phyloP scores from a whole-genome alignment of 1,284 basidiomycete genomes.

The Porphyrellus sp. region DNA sequence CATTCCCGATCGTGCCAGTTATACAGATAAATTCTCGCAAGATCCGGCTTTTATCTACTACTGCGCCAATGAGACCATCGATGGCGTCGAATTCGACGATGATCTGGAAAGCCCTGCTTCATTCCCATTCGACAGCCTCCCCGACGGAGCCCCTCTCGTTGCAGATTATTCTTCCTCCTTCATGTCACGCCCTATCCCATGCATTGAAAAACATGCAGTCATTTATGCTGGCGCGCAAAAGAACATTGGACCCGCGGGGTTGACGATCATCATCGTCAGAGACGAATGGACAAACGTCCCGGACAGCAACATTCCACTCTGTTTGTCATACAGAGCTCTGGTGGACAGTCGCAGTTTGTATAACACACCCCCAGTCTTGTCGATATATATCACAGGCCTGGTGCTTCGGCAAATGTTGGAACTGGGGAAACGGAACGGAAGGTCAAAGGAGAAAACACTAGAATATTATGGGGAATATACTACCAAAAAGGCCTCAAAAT shows the following conservation, averaged over 20 bases:
- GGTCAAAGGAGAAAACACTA: slow-evolving; percentile 60
- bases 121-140: slow-evolving; percentile 86
- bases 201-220: slow-evolving; percentile 84
- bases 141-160: slow-evolving; percentile 72
- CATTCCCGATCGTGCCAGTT: slow-evolving; percentile 73
- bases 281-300: slow-evolving; percentile 70
- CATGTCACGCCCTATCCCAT: slow-evolving; percentile 92
- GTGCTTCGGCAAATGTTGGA: slow-evolving; percentile 74
- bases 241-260: slow-evolving; percentile 93
- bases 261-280: slow-evolving; percentile 91
- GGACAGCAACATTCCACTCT: slow-evolving; percentile 80
- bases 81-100: slow-evolving; percentile 87
- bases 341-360: slow-evolving; percentile 79
- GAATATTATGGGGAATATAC: slow-evolving; percentile 67
- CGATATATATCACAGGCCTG: slow-evolving; percentile 89
- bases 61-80: slow-evolving; percentile 99
- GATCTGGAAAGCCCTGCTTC: slow-evolving; percentile 51
- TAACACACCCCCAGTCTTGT: slow-evolving; percentile 93
- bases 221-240: slow-evolving; percentile 99
- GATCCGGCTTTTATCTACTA: slow-evolving; percentile 93
- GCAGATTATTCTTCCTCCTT: slow-evolving; percentile 97
- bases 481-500: slow-evolving; percentile 65
- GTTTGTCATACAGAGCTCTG: slow-evolving; percentile 84
- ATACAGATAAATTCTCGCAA: slow-evolving; percentile 75
- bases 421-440: slow-evolving; percentile 22